Base-by-base conservation (phyloP, 768 basidiomycete genomes). In the Coprinopsis marcescibilis region DNA sequence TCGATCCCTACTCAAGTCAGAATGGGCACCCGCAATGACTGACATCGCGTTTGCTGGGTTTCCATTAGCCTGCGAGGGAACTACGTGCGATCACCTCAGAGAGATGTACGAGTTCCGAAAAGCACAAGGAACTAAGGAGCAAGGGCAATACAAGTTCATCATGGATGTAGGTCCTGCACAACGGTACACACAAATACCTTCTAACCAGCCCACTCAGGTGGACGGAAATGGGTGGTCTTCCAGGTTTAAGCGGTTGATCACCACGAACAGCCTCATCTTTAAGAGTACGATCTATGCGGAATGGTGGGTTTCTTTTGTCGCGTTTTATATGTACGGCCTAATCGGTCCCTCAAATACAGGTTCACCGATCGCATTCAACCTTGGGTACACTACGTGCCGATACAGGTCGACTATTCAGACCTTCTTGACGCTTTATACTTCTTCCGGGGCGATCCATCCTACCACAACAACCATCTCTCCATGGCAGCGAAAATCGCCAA, bases 361-460 rank as follows among this genome's bases (percentile, higher is more conserved):
- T 82, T 66, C 50, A 66, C 63, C 11, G 76, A 80, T 46, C 73
- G 80, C 10, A 66, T 81, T 35, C 71, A 67, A 24, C 81, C 84
- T 0, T 86, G 84, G 83, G 68, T 85, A 8, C 85, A 89, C 60
- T 89, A 84, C 52, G 69, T 87, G 11, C 85, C 85, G 1, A 65
- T 88, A 11, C 77, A 81, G 53, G 57, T 77, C 0, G 79, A 81
- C 51, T 72, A 81, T 21, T 68, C 74, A 0, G 85, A 89, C 58
- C 57, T 91, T 7, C 76, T 82, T 62, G 87, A 89, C 55, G 65
- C 77, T 1, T 72, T 87, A 25, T 66, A 77, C 1, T 90, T 91
- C 68, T 89, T 89, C 61, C 75, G 78, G 0, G 83, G 84, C 1
- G 71, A 74, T 45, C 73, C 72, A 0, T 60, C 72, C 24, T 75